phyloP scores from a whole-genome alignment of 2,329 filamentous ascomycete genomes.

The Colletotrichum sojae region DNA sequence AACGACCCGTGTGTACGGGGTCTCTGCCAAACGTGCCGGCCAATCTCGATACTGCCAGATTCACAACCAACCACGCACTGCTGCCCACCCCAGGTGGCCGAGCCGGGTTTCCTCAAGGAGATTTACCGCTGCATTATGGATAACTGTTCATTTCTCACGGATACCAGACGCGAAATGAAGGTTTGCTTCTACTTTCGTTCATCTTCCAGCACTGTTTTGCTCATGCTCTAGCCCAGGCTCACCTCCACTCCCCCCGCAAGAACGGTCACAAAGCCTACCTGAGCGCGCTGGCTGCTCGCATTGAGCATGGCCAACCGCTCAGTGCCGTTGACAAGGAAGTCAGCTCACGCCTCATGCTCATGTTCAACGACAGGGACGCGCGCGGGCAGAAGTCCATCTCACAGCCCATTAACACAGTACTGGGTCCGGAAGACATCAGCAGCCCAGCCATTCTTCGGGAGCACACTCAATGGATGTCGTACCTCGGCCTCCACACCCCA shows the following conservation, averaged over 20 bases:
- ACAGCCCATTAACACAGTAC: constrained; percentile 31
- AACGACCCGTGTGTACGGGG: constrained; percentile 39
- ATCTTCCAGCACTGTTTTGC: background rate
- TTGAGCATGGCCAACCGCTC: constrained; percentile 31
- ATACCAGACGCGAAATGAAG: constrained; percentile 39
- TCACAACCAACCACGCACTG: constrained; percentile 36
- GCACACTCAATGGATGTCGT: constrained; percentile 40
- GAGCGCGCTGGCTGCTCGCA: constrained; percentile 22
- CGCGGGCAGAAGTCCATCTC: constrained; percentile 38
- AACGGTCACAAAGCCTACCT: constrained; percentile 38
- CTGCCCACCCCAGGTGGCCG: constrained; percentile 34
- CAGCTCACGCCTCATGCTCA: constrained; percentile 36
- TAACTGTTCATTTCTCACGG: constrained; percentile 36
- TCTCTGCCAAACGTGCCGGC: constrained; percentile 34
- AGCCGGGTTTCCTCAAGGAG: constrained; percentile 37
- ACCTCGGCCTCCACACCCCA: constrained; percentile 28
- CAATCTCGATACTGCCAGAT: constrained; percentile 32
- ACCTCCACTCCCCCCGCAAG: constrained; percentile 36
- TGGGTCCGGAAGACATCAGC: constrained; percentile 34
- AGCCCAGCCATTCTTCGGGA: constrained; percentile 34
- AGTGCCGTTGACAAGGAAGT: constrained; percentile 37
- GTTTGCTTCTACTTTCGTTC: constrained; percentile 1
- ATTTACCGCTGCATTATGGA: constrained; percentile 40
- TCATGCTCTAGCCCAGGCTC: constrained; percentile 9
- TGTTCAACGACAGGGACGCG: constrained; percentile 40